Conservation (phyloP, 257 asterid species). For the Primulina huaijiensis region DNA sequence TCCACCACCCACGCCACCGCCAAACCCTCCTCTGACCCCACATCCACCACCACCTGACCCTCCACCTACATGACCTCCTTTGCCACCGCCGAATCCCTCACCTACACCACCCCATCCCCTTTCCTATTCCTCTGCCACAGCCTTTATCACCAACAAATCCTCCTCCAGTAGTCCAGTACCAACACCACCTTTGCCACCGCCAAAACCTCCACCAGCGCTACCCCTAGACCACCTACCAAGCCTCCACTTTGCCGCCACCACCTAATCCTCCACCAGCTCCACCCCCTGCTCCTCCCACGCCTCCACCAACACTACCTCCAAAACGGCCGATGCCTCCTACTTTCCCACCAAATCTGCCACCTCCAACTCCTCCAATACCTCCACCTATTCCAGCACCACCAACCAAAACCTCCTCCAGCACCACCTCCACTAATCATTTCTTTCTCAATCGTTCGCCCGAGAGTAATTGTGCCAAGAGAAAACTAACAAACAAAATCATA, state of each 20-base stretch:
- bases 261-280: neutral
- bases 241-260: slow-evolving; percentile 20
- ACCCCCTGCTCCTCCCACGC: neutral
- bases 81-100: neutral
- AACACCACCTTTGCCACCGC: slow-evolving; percentile 12
- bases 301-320: neutral
- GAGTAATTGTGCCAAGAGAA: slow-evolving; percentile 33
- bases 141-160: slow-evolving; percentile 4
- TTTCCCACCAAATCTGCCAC: neutral
- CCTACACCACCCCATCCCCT: slow-evolving; percentile 26
- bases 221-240: slow-evolving; percentile 18
- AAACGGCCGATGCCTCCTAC: neutral
- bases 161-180: slow-evolving; percentile 8
- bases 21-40: slow-evolving; percentile 23
- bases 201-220: neutral
- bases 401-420: neutral
- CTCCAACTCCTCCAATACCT: neutral
- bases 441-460: slow-evolving; percentile 39
- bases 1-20: slow-evolving; percentile 24
- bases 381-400: neutral
- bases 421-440: slow-evolving; percentile 32
- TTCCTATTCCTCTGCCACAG: neutral
- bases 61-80: slow-evolving; percentile 1
- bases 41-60: slow-evolving; percentile 20
- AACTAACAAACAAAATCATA: slow-evolving; percentile 32